These are phyloP conservation scores for Daedaleopsis sinensis DNA, from an alignment of 768 basidiomycete species.

Conservation along the genomic window DNA sequence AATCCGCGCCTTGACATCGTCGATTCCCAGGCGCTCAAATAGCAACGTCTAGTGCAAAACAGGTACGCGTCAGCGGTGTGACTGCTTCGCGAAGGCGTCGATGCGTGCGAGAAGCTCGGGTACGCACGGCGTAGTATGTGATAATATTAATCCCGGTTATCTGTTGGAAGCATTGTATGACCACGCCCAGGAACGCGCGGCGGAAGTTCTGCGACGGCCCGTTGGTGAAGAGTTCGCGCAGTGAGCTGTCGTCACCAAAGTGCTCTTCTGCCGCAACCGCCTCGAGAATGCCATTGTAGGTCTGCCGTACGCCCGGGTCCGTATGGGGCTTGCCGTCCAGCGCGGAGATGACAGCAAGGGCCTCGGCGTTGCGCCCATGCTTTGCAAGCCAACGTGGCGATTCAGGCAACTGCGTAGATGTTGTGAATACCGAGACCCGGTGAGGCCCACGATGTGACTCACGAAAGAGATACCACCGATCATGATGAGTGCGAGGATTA, in stretches of 20 bases:
- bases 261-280: constrained; percentile 47
- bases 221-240: constrained; percentile 57
- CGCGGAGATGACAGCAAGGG: constrained; percentile 63
- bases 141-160: constrained; percentile 70
- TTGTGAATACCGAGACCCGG: neutral
- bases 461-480: constrained; percentile 51
- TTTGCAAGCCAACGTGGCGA: constrained; percentile 65
- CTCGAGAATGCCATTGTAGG: constrained; percentile 57
- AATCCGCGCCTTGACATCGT: constrained; percentile 59
- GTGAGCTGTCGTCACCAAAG: constrained; percentile 32
- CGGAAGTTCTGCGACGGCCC: constrained; percentile 66
- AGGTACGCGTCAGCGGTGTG: constrained; percentile 26
- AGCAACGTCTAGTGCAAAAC: constrained; percentile 46
- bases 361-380: constrained; percentile 55
- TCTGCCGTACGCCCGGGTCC: constrained; percentile 49
- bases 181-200: constrained; percentile 54
- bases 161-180: constrained; percentile 70
- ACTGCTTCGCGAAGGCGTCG: constrained; percentile 33
- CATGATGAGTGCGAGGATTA: constrained; percentile 57
- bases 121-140: constrained; percentile 50
- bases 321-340: constrained; percentile 54
- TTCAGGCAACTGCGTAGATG: constrained; percentile 49
- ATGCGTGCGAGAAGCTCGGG: constrained; percentile 21
- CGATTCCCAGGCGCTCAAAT: constrained; percentile 61
- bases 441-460: constrained; percentile 27